Conservation (phyloP, 2,329 filamentous ascomycete species). For the Fusarium foetens region DNA sequence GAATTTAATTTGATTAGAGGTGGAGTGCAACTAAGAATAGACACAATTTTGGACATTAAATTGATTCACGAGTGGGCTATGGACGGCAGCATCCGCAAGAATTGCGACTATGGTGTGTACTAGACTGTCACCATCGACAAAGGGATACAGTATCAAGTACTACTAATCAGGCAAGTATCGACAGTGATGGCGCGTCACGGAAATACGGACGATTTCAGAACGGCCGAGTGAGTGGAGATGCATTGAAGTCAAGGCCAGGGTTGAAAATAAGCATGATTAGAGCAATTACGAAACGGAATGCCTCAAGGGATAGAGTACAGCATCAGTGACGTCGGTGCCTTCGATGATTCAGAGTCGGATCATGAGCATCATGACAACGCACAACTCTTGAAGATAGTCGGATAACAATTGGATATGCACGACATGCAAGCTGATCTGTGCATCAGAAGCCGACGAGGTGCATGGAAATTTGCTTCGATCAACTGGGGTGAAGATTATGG, state of each 20-base stretch:
- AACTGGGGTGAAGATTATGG: background rate
- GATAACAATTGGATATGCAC: background rate
- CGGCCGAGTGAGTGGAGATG: constrained; percentile 15
- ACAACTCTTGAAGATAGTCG: background rate
- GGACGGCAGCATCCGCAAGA: constrained; percentile 23
- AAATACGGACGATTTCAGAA: constrained; percentile 14
- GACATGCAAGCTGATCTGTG: constrained; percentile 3
- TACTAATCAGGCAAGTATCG: constrained; percentile 35
- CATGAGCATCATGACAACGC: constrained; percentile 9
- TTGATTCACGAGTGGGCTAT: background rate
- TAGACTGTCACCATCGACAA: background rate
- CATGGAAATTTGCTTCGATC: background rate
- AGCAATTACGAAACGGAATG: background rate
- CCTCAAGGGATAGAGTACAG: background rate
- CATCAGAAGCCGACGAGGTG: constrained; percentile 3
- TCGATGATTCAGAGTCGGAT: background rate
- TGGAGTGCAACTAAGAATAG: constrained; percentile 37
- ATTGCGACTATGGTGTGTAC: background rate
- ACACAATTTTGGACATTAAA: constrained; percentile 5
- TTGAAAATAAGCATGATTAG: constrained; percentile 24
- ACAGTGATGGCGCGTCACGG: constrained; percentile 23
- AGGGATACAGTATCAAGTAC: background rate
- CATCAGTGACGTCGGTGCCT: background rate
- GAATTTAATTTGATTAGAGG: constrained; percentile 29
- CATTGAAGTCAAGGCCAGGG: constrained; percentile 5